Evolutionary conservation across 2,329 filamentous ascomycete species (phyloP), one percentile per base, ranked within the genome.

Genomic region (Fusarium redolens): DNA sequence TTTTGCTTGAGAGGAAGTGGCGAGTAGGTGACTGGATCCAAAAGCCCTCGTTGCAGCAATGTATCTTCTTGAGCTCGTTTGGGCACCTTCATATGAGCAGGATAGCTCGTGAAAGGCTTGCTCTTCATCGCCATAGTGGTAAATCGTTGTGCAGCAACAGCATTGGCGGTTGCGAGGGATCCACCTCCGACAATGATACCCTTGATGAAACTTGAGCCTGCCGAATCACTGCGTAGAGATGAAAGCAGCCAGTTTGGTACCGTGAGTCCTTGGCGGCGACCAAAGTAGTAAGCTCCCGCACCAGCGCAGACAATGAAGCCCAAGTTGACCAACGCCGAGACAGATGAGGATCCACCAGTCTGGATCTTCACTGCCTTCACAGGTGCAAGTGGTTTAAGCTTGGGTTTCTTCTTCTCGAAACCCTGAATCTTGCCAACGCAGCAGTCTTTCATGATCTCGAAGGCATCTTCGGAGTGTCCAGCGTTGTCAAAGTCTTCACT

Each of bases 401-500:
- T 35, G 4, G 65, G 41, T 2, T 73, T 73, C 14, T 67, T 48
- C 22, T 45, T 67, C 14, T 72, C 61, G 9, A 63, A 77, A 10
- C 80, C 82, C 50, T 80, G 81, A 45, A 83, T 72, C 35, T 77
- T 81, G 41, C 84, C 85, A 28, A 86, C 56, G 43, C 70, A 70
- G 40, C 78, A 83, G 9, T 77, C 67, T 10, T 78, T 78, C 80
- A 86, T 83, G 52, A 85, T 82, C 54, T 85, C 84, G 38, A 76
- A 80, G 3, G 85, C 85, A 56, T 87, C 85, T 38, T 94, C 92
- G 48, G 92, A 94, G 85, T 97, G 94, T 52, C 93, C 93, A 40
- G 94, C 93, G 77, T 96, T 92, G 82, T 96, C 93, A 77, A 95
- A 96, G 40, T 90, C 92, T 79, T 93, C 91, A 52, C 92, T 93